A percentile compares a stretch with the other conserved stretches of the same genome.
These are phyloP conservation scores for Penicillium brevicompactum DNA, from an alignment of 2,329 filamentous ascomycete species.

Conservation along the genomic window DNA sequence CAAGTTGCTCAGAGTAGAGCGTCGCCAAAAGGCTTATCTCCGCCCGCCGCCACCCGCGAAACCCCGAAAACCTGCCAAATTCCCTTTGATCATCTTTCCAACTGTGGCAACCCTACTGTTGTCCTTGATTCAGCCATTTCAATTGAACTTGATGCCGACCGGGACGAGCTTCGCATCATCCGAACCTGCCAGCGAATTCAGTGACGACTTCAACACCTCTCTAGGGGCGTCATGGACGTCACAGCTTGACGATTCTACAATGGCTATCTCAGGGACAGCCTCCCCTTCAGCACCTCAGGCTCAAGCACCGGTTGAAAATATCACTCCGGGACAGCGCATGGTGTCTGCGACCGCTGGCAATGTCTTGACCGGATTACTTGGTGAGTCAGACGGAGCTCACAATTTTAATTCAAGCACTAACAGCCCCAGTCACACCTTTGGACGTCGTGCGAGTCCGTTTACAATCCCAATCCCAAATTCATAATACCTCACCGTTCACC, in stretches of 20 bases:
- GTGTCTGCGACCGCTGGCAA: slow-evolving; percentile 89
- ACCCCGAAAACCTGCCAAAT: slow-evolving; percentile 28
- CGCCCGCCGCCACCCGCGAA: slow-evolving; percentile 28
- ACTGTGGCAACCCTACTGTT: neutral
- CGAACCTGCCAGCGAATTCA: slow-evolving; percentile 12
- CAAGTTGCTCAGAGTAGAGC: neutral
- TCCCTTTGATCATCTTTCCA: neutral
- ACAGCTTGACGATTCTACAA: slow-evolving; percentile 35
- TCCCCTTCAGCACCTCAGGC: slow-evolving; percentile 18
- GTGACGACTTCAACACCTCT: slow-evolving; percentile 15
- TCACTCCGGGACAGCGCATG: slow-evolving; percentile 90
- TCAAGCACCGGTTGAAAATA: slow-evolving; percentile 48
- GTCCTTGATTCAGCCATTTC: neutral
- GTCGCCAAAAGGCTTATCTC: slow-evolving; percentile 23
- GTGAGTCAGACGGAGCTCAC: slow-evolving; percentile 53
- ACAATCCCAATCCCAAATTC: slow-evolving; percentile 72
- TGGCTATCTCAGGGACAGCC: slow-evolving; percentile 35
- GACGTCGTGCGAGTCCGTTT: slow-evolving; percentile 95
- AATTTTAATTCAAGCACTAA: slow-evolving; percentile 7
- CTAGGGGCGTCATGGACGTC: slow-evolving; percentile 33
- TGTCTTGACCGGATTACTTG: slow-evolving; percentile 82
- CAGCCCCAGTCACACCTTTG: slow-evolving; percentile 76
- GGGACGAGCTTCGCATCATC: slow-evolving; percentile 12
- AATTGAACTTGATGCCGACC: slow-evolving; percentile 17
- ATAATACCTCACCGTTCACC: slow-evolving; percentile 58